Conservation (phyloP, 2,329 filamentous ascomycete species). For the Coleophoma cylindrospora region DNA sequence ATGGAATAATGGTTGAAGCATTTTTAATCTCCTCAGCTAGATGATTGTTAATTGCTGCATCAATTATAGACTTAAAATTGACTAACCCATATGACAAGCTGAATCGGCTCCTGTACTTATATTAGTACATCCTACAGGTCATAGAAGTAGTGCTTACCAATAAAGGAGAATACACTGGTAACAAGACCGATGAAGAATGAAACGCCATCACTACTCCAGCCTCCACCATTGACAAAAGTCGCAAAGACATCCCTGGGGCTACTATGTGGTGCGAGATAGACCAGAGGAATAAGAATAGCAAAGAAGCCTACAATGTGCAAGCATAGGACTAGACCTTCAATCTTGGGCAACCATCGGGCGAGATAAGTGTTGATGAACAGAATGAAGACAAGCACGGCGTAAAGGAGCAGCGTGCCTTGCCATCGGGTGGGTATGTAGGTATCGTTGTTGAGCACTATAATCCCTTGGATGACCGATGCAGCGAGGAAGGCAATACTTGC, state of each 20-base stretch:
- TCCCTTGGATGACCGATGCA: constrained; percentile 40
- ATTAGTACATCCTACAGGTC: too few relatives aligned
- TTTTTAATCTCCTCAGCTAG: constrained; percentile 35
- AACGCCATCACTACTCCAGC: constrained; percentile 36
- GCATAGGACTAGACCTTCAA: constrained; percentile 44
- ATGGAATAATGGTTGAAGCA: constrained; percentile 43
- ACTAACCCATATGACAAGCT: too few relatives aligned
- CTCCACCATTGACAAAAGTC: constrained; percentile 37
- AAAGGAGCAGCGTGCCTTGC: constrained; percentile 24
- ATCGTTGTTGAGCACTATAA: constrained; percentile 34
- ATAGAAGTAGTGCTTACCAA: too few relatives aligned
- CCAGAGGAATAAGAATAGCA: constrained; percentile 29
- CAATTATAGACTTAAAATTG: too few relatives aligned
- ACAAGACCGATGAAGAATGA: constrained; percentile 40
- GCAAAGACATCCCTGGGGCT: constrained; percentile 34
- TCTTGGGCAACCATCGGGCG: constrained; percentile 38
- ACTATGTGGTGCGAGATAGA: constrained; percentile 26
- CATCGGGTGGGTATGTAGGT: constrained; percentile 33
- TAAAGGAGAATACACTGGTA: constrained; percentile 28
- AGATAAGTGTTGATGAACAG: constrained; percentile 46
- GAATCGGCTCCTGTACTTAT: too few relatives aligned
- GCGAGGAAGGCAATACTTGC: constrained; percentile 34
- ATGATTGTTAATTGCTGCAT: too few relatives aligned
- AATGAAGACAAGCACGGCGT: constrained; percentile 12
- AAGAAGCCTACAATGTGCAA: constrained; percentile 39